phyloP scores from a whole-genome alignment of 2,329 filamentous ascomycete species.

The Aspergillus luchuensis region DNA sequence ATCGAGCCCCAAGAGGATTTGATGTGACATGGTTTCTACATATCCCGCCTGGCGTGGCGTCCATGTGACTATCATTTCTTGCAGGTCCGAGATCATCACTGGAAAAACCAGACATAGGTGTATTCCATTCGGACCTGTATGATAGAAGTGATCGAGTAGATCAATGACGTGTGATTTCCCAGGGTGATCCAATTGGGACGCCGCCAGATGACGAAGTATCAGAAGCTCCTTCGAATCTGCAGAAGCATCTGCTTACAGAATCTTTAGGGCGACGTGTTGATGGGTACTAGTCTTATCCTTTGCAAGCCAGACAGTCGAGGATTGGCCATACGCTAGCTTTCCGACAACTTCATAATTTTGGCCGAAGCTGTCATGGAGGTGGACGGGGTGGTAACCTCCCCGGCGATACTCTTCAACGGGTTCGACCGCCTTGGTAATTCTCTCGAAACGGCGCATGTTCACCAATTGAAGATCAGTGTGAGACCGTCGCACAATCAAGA shows the following conservation, averaged over 20 bases:
- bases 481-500: too few relatives aligned
- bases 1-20: slow-evolving; percentile 22
- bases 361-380: slow-evolving; percentile 26
- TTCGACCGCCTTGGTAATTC: slow-evolving; percentile 14
- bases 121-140: slow-evolving; percentile 25
- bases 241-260: slow-evolving; percentile 28
- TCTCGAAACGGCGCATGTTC: background rate
- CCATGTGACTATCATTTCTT: slow-evolving; percentile 20
- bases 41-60: slow-evolving; percentile 17
- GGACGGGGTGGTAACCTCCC: slow-evolving; percentile 31
- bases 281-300: slow-evolving; percentile 21
- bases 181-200: slow-evolving; percentile 13
- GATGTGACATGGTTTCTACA: slow-evolving; percentile 20
- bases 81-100: slow-evolving; percentile 27
- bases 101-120: slow-evolving; percentile 30
- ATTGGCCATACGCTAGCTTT: slow-evolving; percentile 24
- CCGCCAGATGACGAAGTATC: slow-evolving; percentile 21
- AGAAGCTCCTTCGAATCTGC: slow-evolving; percentile 22
- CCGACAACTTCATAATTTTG: slow-evolving; percentile 23
- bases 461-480: too few relatives aligned
- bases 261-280: slow-evolving; percentile 26
- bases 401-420: slow-evolving; percentile 28
- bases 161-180: slow-evolving; percentile 24
- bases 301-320: slow-evolving; percentile 31
- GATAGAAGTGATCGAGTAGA: slow-evolving; percentile 29